Percentiles rank a stretch among this genome's conserved stretches.
Conservation (phyloP, 2,329 filamentous ascomycete genomes). For the Xylariomycetidae sp. region DNA sequence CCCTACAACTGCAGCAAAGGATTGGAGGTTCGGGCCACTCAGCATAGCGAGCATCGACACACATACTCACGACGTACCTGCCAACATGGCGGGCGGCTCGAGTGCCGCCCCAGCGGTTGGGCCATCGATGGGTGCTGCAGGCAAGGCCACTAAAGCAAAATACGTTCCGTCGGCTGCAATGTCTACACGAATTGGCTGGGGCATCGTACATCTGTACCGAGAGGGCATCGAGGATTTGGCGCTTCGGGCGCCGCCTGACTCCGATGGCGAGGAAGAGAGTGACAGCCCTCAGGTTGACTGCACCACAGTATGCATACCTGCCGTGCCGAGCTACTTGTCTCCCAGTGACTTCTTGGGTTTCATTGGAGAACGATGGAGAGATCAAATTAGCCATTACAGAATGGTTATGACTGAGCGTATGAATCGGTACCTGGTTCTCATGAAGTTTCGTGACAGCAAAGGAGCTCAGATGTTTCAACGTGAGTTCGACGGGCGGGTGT, state of each 20-base stretch:
- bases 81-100: slow-evolving; percentile 31
- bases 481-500: slow-evolving; percentile 88
- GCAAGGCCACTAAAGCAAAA: slow-evolving; percentile 76
- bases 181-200: slow-evolving; percentile 81
- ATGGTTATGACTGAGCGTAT: slow-evolving; percentile 87
- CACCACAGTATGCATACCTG: slow-evolving; percentile 87
- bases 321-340: slow-evolving; percentile 90
- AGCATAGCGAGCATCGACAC: slow-evolving; percentile 73
- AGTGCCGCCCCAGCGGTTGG: slow-evolving; percentile 49
- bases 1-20: slow-evolving; percentile 48
- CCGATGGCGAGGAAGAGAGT: slow-evolving; percentile 23
- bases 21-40: slow-evolving; percentile 81
- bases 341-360: slow-evolving; percentile 89
- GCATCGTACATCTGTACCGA: slow-evolving; percentile 88
- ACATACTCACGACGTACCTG: slow-evolving; percentile 17
- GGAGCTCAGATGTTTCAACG: slow-evolving; percentile 75
- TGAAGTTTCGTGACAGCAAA: slow-evolving; percentile 80
- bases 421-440: slow-evolving; percentile 90
- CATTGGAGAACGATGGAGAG: slow-evolving; percentile 80
- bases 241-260: slow-evolving; percentile 32
- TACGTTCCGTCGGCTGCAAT: slow-evolving; percentile 64
- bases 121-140: slow-evolving; percentile 52
- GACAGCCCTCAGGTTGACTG: slow-evolving; percentile 51
- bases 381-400: slow-evolving; percentile 86
- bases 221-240: slow-evolving; percentile 71